Base-by-base conservation (phyloP, 108 stramenopile species). In the Tribonema minus region DNA sequence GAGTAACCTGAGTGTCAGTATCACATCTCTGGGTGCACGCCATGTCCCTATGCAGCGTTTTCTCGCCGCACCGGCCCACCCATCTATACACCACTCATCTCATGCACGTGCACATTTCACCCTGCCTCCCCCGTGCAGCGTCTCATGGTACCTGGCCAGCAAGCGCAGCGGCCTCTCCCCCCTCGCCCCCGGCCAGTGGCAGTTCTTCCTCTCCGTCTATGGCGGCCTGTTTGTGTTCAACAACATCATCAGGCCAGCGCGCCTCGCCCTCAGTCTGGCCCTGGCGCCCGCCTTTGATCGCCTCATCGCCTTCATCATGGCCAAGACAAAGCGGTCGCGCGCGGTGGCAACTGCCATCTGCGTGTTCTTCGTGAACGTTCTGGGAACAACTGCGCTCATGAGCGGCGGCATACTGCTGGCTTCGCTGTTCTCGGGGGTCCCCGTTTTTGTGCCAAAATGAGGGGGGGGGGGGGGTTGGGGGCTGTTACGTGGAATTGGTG, bases 171-270 rank as follows among this genome's bases (percentile, higher is more conserved):
- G 91, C 26, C 46, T 91, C 30, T 87, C 86, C 29, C 95, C 95
- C 2, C 71, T 95, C 39, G 89, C 92, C 15, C 92, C 93, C 1
- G 92, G 90, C 15, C 93, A 95, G 85, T 91, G 92, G 91, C 88
- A 90, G 58, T 40, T 74, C 3, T 95, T 93, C 71, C 75, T 95
- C 54, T 90, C 91, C 28, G 89, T 92, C 32, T 95, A 94, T 73
- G 89, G 91, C 2, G 90, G 89, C 3, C 90, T 94, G 39, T 92
- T 86, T 38, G 86, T 92, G 1, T 85, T 91, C 41, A 90, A 91
- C 79, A 95, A 93, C 73, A 54, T 95, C 3, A 60, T 95, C 37
- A 89, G 94, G 72, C 93, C 91, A 28, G 72, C 68, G 31, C 77
- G 77, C 25, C 58, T 78, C 25, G 77, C 77, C 4, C 59, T 78